Evolutionary conservation across 2,329 filamentous ascomycete species (phyloP).

Genomic region (Penicillium verrucosum): DNA sequence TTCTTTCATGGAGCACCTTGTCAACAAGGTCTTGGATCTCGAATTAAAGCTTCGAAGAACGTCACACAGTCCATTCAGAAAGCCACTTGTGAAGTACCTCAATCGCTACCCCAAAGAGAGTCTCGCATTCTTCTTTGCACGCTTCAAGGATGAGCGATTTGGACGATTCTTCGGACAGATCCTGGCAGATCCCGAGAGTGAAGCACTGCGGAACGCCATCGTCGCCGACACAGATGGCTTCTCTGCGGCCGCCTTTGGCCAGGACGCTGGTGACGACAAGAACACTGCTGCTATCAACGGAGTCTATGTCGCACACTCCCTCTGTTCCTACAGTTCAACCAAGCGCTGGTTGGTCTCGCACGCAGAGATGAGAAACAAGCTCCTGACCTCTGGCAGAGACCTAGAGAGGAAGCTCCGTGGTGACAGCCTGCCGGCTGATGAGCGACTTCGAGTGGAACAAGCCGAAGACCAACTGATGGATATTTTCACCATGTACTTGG

Average conservation of each 20-base stretch:
- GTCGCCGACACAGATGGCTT: slow-evolving; percentile 70
- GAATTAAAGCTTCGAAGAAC: slow-evolving; percentile 83
- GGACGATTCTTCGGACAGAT: slow-evolving; percentile 90
- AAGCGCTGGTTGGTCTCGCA: slow-evolving; percentile 64
- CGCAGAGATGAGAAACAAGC: slow-evolving; percentile 55
- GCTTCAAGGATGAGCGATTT: slow-evolving; percentile 79
- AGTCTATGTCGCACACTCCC: slow-evolving; percentile 77
- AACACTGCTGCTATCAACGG: slow-evolving; percentile 82
- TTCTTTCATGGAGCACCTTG: slow-evolving; percentile 83
- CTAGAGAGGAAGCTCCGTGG: slow-evolving; percentile 70
- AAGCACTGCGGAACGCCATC: slow-evolving; percentile 69
- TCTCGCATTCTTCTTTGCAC: slow-evolving; percentile 74
- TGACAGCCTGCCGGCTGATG: slow-evolving; percentile 65
- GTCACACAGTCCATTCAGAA: slow-evolving; percentile 84
- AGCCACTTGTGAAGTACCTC: slow-evolving; percentile 86
- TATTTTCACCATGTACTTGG: slow-evolving; percentile 77
- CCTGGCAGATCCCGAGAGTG: slow-evolving; percentile 70
- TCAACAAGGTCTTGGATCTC: slow-evolving; percentile 84
- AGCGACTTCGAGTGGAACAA: slow-evolving; percentile 84
- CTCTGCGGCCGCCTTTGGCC: slow-evolving; percentile 61
- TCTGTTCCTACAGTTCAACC: slow-evolving; percentile 64
- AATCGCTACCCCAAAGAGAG: slow-evolving; percentile 89
- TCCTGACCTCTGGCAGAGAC: slow-evolving; percentile 68
- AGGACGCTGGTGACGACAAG: slow-evolving; percentile 62
- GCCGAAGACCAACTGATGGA: slow-evolving; percentile 82